These are phyloP conservation scores for Schwanniomyces pseudopolymorphus DNA, from an alignment of 805 yeast genomes.

Conservation along the genomic window DNA sequence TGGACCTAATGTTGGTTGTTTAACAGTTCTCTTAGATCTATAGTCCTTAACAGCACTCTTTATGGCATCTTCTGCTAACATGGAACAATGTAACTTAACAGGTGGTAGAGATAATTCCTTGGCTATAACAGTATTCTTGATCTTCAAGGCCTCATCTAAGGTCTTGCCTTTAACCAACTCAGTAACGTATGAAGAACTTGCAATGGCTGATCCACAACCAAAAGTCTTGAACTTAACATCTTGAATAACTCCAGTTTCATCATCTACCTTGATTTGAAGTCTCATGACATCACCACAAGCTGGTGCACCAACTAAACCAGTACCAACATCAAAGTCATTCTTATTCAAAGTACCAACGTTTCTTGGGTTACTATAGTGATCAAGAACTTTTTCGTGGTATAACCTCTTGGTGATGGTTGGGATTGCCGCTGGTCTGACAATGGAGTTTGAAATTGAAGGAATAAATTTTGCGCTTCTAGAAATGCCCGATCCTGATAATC, in stretches of 20 bases:
- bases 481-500: conserved; percentile 9
- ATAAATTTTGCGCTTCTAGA: conserved; percentile 6
- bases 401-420: conserved; percentile 22
- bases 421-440: conserved; percentile 5
- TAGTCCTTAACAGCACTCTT: conserved; percentile 96
- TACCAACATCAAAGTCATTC: conserved; percentile 74
- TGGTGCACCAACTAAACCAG: conserved; percentile 98
- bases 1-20: conserved; percentile 62
- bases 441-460: conserved; percentile 4
- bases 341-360: conserved; percentile 94
- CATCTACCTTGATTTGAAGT: conserved; percentile 90
- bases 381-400: conserved; percentile 93
- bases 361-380: conserved; percentile 95
- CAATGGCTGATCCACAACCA: conserved; percentile 99
- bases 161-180: conserved; percentile 94
- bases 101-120: conserved; percentile 94
- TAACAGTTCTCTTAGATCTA: conserved; percentile 67
- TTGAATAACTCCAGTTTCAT: conserved; percentile 83
- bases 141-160: conserved; percentile 86
- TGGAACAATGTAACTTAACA: conserved; percentile 94
- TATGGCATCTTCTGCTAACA: conserved; percentile 99
- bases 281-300: conserved; percentile 99
- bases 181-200: conserved; percentile 92
- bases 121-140: conserved; percentile 93
- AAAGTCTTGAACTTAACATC: conserved; percentile 98